Evolutionary conservation across 495 filamentous ascomycete species (phyloP).

Genomic region (Hyphodiscus hymeniophilus): DNA sequence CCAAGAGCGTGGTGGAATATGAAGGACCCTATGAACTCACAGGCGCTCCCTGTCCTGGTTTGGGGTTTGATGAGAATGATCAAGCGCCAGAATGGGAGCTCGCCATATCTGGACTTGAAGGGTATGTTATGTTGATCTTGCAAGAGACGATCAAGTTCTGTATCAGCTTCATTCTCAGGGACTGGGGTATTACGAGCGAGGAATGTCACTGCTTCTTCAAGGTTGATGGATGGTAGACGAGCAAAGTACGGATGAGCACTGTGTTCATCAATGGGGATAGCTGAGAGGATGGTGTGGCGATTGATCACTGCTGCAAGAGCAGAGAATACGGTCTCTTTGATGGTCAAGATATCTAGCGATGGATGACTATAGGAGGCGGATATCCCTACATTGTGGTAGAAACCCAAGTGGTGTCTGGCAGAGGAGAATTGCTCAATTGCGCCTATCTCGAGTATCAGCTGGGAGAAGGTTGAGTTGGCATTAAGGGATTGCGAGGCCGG

Average conservation of each 20-base stretch:
- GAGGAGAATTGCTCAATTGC: slow-evolving; percentile 14
- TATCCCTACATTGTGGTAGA: slow-evolving; percentile 18
- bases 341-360: background rate
- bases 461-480: background rate
- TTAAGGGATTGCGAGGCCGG: too few relatives aligned
- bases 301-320: slow-evolving; percentile 9
- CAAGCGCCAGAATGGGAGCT: slow-evolving; percentile 17
- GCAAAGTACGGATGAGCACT: slow-evolving; percentile 11
- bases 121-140: slow-evolving; percentile 12
- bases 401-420: slow-evolving; percentile 15
- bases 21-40: slow-evolving; percentile 12
- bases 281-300: slow-evolving; percentile 11
- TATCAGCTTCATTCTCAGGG: background rate
- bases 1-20: slow-evolving; percentile 18
- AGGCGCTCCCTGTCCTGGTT: background rate
- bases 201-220: slow-evolving; percentile 11
- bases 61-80: slow-evolving; percentile 3
- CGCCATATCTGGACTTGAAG: slow-evolving; percentile 12
- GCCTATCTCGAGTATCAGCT: slow-evolving; percentile 2
- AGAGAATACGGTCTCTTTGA: slow-evolving; percentile 5
- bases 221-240: slow-evolving; percentile 11
- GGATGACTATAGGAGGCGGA: slow-evolving; percentile 4
- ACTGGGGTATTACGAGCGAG: background rate
- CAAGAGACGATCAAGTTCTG: slow-evolving; percentile 14
- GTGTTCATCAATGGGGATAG: slow-evolving; percentile 12